These are phyloP conservation scores for Corynascus novoguineensis DNA, from an alignment of 495 filamentous ascomycete genomes.

Conservation along the genomic window DNA sequence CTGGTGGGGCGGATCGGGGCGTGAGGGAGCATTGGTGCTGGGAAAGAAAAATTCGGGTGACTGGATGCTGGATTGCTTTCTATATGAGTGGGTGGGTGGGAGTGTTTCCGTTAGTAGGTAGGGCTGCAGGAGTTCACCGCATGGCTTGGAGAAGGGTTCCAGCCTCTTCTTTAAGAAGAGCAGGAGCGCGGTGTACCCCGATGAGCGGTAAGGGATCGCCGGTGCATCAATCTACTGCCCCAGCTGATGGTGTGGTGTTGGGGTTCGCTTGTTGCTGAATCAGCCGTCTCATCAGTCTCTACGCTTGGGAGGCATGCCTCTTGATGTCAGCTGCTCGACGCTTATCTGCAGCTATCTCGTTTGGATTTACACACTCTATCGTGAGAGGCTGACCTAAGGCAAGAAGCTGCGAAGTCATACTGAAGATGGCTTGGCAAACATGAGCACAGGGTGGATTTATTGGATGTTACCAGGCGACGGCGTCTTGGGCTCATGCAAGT, in stretches of 20 bases:
- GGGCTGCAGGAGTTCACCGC: conserved; percentile 1
- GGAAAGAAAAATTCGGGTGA: not conserved
- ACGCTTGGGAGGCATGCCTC: not conserved
- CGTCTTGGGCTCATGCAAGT: conserved; percentile 5
- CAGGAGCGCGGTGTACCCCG: too few species aligned
- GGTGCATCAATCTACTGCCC: not conserved
- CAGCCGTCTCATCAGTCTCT: conserved; percentile 12
- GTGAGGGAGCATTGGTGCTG: conserved; percentile 17
- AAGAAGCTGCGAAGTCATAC: not conserved
- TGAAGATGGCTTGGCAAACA: conserved; percentile 1
- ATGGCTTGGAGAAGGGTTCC: not conserved
- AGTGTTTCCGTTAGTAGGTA: not conserved
- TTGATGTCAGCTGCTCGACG: not conserved
- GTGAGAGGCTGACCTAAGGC: not conserved
- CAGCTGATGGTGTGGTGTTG: not conserved
- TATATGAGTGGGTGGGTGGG: not conserved
- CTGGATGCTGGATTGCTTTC: not conserved
- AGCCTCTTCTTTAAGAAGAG: not conserved
- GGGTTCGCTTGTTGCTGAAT: conserved; percentile 16
- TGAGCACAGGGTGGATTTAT: not conserved
- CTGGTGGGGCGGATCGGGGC: conserved; percentile 26
- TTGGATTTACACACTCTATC: not conserved
- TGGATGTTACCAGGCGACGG: not conserved
- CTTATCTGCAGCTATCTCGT: not conserved
- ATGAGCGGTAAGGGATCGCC: not conserved